These are phyloP conservation scores for Boletus tylopilopsis DNA, from an alignment of 768 basidiomycete species.

Conservation along the genomic window DNA sequence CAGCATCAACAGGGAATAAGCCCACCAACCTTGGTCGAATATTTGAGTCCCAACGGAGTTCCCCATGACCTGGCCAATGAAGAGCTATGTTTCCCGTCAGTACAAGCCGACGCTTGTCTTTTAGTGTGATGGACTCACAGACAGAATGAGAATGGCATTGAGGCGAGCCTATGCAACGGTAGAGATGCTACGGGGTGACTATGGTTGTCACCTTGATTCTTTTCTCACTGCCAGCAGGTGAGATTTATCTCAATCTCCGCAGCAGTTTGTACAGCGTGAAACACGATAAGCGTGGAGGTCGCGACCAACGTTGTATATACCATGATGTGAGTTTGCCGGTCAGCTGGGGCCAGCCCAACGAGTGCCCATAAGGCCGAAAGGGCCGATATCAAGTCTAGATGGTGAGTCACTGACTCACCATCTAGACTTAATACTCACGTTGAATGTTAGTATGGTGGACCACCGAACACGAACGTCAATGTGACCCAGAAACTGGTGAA, in stretches of 20 bases:
- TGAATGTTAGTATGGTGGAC: constrained; percentile 70
- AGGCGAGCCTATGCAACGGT: constrained; percentile 60
- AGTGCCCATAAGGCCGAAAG: constrained; percentile 73
- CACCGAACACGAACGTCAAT: constrained; percentile 77
- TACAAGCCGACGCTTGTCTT: background rate
- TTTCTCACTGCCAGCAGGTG: background rate
- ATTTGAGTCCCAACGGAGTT: constrained; percentile 71
- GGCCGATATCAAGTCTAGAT: constrained; percentile 54
- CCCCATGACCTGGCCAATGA: constrained; percentile 81
- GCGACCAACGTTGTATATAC: constrained; percentile 67
- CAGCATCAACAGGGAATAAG: constrained; percentile 57
- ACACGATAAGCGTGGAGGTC: constrained; percentile 42
- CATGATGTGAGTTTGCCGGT: constrained; percentile 75
- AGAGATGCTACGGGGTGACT: constrained; percentile 26
- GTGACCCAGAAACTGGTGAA: constrained; percentile 68
- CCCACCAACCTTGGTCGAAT: constrained; percentile 71
- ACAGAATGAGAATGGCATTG: constrained; percentile 73
- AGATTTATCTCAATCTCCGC: constrained; percentile 59
- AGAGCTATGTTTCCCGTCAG: constrained; percentile 35
- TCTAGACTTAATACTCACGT: constrained; percentile 41
- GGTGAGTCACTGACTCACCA: background rate
- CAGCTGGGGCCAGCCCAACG: constrained; percentile 55
- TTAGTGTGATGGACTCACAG: constrained; percentile 37
- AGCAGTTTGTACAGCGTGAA: constrained; percentile 61
- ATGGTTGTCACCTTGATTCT: constrained; percentile 11